Evolutionary conservation across 371 early-diverging fungal genomes (phyloP).

Genomic region (Circinella umbellata): DNA sequence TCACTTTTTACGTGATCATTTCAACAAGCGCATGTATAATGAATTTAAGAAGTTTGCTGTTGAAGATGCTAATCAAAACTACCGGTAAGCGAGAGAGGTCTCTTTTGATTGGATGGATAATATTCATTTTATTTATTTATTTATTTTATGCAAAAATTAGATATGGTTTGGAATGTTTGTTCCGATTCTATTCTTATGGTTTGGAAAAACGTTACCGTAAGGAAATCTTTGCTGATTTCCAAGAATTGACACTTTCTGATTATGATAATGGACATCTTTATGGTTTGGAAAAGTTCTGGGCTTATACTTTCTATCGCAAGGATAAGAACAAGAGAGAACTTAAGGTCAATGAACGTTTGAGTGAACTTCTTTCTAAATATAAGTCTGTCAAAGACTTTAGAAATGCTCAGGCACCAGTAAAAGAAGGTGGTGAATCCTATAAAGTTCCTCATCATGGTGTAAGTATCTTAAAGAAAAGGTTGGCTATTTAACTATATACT

Average conservation of each 20-base stretch:
- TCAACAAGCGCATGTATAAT: conserved; percentile 90
- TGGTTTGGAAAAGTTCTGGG: conserved; percentile 97
- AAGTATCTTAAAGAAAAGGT: conserved; percentile 23
- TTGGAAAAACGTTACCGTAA: conserved; percentile 88
- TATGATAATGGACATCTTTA: conserved; percentile 79
- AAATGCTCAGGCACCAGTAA: conserved; percentile 40
- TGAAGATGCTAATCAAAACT: conserved; percentile 90
- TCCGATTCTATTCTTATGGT: conserved; percentile 97
- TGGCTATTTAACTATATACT: no score
- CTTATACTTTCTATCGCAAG: conserved; percentile 89
- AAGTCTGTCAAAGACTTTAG: conserved; percentile 78
- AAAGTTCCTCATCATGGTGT: conserved; percentile 53
- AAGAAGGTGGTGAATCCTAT: conserved; percentile 35
- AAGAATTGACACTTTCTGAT: conserved; percentile 80
- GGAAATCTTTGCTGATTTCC: conserved; percentile 90
- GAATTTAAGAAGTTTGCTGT: conserved; percentile 92
- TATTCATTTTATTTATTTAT: not conserved
- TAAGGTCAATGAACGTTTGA: conserved; percentile 67
- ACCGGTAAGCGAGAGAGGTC: no score
- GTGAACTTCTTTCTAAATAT: conserved; percentile 65
- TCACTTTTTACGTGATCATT: conserved; percentile 95
- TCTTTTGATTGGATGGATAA: no score
- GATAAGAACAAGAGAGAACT: conserved; percentile 78
- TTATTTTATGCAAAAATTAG: conserved; percentile 16
- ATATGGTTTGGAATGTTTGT: conserved; percentile 95